phyloP scores from a whole-genome alignment of 306 rosid genomes.

The Sesbania bispinosa region DNA sequence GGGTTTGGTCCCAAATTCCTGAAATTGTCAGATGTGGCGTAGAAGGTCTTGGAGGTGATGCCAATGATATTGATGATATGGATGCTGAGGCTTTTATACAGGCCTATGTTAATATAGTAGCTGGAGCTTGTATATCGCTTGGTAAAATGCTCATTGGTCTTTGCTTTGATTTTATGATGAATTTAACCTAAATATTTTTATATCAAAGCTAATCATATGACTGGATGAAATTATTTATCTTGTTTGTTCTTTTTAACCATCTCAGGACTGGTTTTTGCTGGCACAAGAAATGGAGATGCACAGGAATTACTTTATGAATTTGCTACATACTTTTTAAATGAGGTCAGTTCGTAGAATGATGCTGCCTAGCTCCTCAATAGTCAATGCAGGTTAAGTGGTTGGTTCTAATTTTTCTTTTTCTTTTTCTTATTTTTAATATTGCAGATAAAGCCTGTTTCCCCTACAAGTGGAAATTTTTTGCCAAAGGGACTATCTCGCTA shows the following conservation, averaged over 20 bases:
- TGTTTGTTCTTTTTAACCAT: slow-evolving; percentile 22
- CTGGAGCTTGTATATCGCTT: slow-evolving; percentile 92
- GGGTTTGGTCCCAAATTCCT: slow-evolving; percentile 94
- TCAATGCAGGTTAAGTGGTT: slow-evolving; percentile 17
- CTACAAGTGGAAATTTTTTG: slow-evolving; percentile 53
- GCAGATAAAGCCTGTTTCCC: slow-evolving; percentile 80
- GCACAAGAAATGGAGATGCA: slow-evolving; percentile 78
- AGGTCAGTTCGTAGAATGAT: slow-evolving; percentile 48
- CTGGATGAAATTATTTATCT: slow-evolving; percentile 20
- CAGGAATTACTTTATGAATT: slow-evolving; percentile 80
- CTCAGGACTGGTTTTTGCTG: slow-evolving; percentile 89
- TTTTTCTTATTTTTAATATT: too few relatives aligned
- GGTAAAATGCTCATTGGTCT: slow-evolving; percentile 49
- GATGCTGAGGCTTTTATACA: slow-evolving; percentile 86
- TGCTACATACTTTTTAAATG: slow-evolving; percentile 83
- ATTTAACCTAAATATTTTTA: slow-evolving; percentile 8
- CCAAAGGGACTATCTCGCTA: slow-evolving; percentile 85
- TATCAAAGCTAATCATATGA: not conserved
- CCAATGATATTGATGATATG: slow-evolving; percentile 66
- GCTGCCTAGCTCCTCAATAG: slow-evolving; percentile 17
- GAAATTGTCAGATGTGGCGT: slow-evolving; percentile 64
- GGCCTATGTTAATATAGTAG: slow-evolving; percentile 88
- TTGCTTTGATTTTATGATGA: slow-evolving; percentile 22
- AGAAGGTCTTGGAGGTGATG: slow-evolving; percentile 63
- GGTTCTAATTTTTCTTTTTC: slow-evolving; percentile 13